Conservation (phyloP, 176 grass and related monocot species). For the Hordeum vulgare region MorexV3_pseudomolecules_assembly NC_058524.1:511800192-511800691, state of each 20-base stretch:
- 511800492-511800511: background rate
- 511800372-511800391: conserved; percentile 52
- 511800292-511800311: too few species aligned
- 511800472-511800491: conserved; percentile 1
- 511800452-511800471: conserved; percentile 38
- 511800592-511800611: conserved; percentile 64
- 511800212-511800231: conserved; percentile 49
- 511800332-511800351: background rate
- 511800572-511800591: conserved; percentile 75
- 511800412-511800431: conserved; percentile 86
- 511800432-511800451: too few species aligned
- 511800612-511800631: conserved; percentile 83
- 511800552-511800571: conserved; percentile 16
- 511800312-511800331: too few species aligned
- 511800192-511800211: background rate
- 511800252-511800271: too few species aligned
- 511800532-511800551: background rate
- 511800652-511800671: background rate
- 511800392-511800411: conserved; percentile 98
- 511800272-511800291: too few species aligned
- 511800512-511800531: background rate
- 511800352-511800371: background rate
- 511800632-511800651: conserved; percentile 72
- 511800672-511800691: background rate
- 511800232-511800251: conserved; percentile 63